phyloP scores from a whole-genome alignment of 2,329 filamentous ascomycete genomes.

The Sarocladium kiliense region DNA sequence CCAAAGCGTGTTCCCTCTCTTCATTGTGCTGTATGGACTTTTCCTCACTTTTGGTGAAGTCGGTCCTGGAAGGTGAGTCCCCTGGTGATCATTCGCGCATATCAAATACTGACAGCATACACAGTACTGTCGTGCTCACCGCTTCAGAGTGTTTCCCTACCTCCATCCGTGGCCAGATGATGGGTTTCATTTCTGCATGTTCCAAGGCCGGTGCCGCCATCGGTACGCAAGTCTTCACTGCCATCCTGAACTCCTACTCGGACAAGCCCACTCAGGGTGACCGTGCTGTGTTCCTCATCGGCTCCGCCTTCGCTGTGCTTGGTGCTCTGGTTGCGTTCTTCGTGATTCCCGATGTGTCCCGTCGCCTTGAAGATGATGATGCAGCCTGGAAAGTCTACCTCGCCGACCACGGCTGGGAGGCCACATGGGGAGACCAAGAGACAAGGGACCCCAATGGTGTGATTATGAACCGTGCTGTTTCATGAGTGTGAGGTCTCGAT shows the following conservation, averaged over 20 bases:
- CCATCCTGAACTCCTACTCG: conserved; percentile 40
- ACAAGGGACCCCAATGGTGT: conserved; percentile 18
- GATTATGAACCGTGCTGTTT: conserved; percentile 5
- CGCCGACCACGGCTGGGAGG: conserved; percentile 21
- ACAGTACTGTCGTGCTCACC: conserved; percentile 31
- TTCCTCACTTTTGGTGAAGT: conserved; percentile 44
- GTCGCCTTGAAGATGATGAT: conserved; percentile 22
- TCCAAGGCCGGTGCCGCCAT: conserved; percentile 46
- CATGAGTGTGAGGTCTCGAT: neutral
- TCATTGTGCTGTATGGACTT: conserved; percentile 45
- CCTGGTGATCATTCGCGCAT: neutral
- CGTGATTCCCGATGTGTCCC: conserved; percentile 34
- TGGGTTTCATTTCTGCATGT: conserved; percentile 40
- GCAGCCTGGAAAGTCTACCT: conserved; percentile 24
- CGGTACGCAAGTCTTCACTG: conserved; percentile 45
- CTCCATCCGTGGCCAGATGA: conserved; percentile 41
- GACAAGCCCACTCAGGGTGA: conserved; percentile 36
- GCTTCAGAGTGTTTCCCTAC: conserved; percentile 45
- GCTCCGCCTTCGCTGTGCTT: conserved; percentile 40
- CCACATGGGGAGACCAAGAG: conserved; percentile 22
- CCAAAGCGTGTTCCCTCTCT: conserved; percentile 41
- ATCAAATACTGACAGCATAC: neutral
- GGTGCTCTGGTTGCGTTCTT: conserved; percentile 39
- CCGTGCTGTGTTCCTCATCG: conserved; percentile 46
- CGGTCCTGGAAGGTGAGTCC: conserved; percentile 38